Percentiles rank a stretch among this genome's conserved stretches.
Conservation (phyloP, 2,329 filamentous ascomycete genomes). For the Alternaria burnsii region DNA sequence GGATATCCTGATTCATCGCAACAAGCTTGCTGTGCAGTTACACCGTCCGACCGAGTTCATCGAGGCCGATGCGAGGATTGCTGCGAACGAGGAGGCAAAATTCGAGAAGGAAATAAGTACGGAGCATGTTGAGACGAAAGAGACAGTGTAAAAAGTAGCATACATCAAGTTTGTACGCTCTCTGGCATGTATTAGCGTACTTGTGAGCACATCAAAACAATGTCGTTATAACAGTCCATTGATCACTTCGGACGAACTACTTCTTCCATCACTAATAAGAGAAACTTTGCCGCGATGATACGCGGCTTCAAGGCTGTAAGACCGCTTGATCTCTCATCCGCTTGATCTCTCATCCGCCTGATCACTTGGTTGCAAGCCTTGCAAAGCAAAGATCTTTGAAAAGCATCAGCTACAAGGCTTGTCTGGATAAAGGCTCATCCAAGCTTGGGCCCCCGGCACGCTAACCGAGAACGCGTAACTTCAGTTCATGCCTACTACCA, state of each 20-base stretch:
- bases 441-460: neutral
- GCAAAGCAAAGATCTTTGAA: neutral
- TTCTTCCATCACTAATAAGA: neutral
- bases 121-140: constrained; percentile 37
- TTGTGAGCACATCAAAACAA: neutral
- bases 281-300: neutral
- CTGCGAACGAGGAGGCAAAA: constrained; percentile 20
- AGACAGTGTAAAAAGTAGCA: constrained; percentile 26
- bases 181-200: neutral
- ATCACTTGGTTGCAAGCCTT: neutral
- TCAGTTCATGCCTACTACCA: neutral
- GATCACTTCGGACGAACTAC: neutral
- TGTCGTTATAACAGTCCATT: neutral
- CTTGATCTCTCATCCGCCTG: neutral
- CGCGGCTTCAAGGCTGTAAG: neutral
- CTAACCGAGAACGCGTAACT: constrained; percentile 3
- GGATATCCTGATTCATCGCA: constrained; percentile 56
- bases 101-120: constrained; percentile 22
- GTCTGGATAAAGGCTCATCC: constrained; percentile 3
- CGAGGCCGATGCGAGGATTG: constrained; percentile 56
- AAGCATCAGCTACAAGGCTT: neutral
- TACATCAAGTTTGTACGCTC: no score
- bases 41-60: constrained; percentile 60
- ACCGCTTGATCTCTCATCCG: constrained; percentile 1
- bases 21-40: constrained; percentile 58